These are phyloP conservation scores for Neofusicoccum umdonicola DNA, from an alignment of 2,329 filamentous ascomycete genomes.

Conservation along the genomic window DNA sequence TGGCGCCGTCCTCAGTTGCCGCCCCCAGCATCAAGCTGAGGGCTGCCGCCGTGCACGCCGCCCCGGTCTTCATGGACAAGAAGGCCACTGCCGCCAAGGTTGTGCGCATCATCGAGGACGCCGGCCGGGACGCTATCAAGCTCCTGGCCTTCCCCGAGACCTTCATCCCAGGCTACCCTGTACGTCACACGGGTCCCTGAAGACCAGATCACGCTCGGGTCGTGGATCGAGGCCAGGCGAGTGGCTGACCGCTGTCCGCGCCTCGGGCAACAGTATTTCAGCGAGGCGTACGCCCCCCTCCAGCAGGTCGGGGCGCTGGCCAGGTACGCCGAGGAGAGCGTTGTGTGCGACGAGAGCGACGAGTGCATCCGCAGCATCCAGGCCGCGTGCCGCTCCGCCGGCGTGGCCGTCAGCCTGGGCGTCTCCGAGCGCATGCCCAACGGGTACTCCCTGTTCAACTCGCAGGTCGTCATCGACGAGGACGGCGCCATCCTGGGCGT, in stretches of 20 bases:
- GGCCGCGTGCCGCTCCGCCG: constrained; percentile 31
- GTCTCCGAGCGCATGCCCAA: constrained; percentile 34
- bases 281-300: constrained; percentile 36
- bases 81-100: constrained; percentile 33
- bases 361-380: constrained; percentile 32
- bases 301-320: constrained; percentile 33
- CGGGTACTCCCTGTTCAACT: constrained; percentile 37
- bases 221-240: background rate
- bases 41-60: constrained; percentile 37
- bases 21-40: constrained; percentile 27
- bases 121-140: constrained; percentile 29
- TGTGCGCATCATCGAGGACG: constrained; percentile 33
- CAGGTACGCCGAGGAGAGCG: constrained; percentile 35
- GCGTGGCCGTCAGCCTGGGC: constrained; percentile 34
- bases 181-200: constrained; percentile 20
- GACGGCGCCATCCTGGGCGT: constrained; percentile 35
- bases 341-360: constrained; percentile 32
- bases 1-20: background rate
- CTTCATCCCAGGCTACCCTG: constrained; percentile 38
- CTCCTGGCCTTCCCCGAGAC: constrained; percentile 38
- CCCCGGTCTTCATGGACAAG: constrained; percentile 40
- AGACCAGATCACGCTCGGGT: background rate
- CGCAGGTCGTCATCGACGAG: constrained; percentile 34
- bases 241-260: constrained; percentile 7
- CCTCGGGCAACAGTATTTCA: constrained; percentile 29